These are phyloP conservation scores for Alnus rubra DNA, from an alignment of 306 rosid species.

Conservation along the genomic window DNA sequence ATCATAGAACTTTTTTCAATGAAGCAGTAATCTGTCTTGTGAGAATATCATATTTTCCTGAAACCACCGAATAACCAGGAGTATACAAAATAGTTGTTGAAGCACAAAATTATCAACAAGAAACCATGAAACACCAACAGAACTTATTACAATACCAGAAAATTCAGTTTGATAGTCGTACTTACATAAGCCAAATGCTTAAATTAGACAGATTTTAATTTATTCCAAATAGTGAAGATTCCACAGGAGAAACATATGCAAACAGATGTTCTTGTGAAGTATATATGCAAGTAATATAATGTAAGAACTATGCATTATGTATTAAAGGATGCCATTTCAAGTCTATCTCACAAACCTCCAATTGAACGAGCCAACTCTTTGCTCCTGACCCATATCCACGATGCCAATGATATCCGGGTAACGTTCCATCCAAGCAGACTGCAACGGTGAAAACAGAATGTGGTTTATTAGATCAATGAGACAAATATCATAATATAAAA, in stretches of 20 bases:
- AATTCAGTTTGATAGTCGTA: background rate
- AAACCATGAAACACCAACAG: background rate
- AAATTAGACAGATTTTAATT: background rate
- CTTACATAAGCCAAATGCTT: background rate
- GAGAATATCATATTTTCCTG: background rate
- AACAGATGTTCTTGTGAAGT: background rate
- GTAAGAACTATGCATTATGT: background rate
- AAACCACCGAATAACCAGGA: background rate
- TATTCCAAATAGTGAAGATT: background rate
- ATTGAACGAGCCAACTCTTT: conserved; percentile 84
- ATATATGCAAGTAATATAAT: background rate
- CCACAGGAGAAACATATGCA: background rate
- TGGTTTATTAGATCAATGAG: conserved; percentile 20
- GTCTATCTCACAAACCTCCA: conserved; percentile 68
- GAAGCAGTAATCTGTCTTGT: background rate
- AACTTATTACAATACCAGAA: background rate
- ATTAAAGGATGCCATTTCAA: background rate
- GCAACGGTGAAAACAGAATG: conserved; percentile 24
- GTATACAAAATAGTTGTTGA: background rate
- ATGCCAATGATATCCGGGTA: conserved; percentile 88
- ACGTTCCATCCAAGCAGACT: conserved; percentile 96
- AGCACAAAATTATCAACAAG: background rate
- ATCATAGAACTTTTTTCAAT: background rate
- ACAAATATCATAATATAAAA: background rate
- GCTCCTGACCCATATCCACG: conserved; percentile 88